Conservation (phyloP, 495 filamentous ascomycete genomes). For the Aspergillus baeticus region DNA sequence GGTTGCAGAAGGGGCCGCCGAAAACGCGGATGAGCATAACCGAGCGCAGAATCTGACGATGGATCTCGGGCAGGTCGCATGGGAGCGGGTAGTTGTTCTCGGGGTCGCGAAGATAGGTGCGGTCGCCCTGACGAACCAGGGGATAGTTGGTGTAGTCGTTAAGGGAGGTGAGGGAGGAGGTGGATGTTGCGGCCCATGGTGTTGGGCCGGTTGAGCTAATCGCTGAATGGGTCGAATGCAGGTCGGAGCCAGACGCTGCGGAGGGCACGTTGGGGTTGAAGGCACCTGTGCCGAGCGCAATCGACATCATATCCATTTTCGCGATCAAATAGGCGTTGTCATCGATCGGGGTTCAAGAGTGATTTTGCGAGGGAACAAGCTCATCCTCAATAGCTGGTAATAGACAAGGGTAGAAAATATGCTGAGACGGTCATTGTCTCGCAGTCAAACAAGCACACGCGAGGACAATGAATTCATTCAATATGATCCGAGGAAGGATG, state of each 20-base stretch:
- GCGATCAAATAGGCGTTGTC: conserved; percentile 25
- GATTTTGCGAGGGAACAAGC: conserved; percentile 21
- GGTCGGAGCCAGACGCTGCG: conserved; percentile 37
- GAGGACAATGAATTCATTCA: conserved; percentile 9
- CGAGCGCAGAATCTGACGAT: conserved; percentile 82
- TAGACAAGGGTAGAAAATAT: not conserved
- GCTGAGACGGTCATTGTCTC: conserved; percentile 11
- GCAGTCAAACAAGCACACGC: conserved; percentile 1
- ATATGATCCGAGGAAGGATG: conserved; percentile 1
- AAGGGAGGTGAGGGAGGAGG: conserved; percentile 37
- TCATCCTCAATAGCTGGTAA: conserved; percentile 32
- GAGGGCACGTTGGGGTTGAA: conserved; percentile 20
- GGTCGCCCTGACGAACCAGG: conserved; percentile 71
- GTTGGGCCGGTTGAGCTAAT: conserved; percentile 31
- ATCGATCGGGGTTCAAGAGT: conserved; percentile 23
- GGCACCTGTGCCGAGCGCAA: conserved; percentile 22
- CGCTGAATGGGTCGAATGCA: conserved; percentile 41
- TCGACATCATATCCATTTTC: conserved; percentile 37
- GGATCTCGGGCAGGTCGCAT: conserved; percentile 82
- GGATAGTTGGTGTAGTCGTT: conserved; percentile 54
- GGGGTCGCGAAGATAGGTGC: conserved; percentile 77
- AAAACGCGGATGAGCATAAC: conserved; percentile 78
- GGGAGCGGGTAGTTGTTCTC: conserved; percentile 78
- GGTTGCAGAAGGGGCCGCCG: conserved; percentile 74
- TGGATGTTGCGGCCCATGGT: conserved; percentile 35